Evolutionary conservation across 306 rosid species (phyloP), one percentile per base, ranked within the genome.

Genomic region (Glycyrrhiza uralensis): DNA sequence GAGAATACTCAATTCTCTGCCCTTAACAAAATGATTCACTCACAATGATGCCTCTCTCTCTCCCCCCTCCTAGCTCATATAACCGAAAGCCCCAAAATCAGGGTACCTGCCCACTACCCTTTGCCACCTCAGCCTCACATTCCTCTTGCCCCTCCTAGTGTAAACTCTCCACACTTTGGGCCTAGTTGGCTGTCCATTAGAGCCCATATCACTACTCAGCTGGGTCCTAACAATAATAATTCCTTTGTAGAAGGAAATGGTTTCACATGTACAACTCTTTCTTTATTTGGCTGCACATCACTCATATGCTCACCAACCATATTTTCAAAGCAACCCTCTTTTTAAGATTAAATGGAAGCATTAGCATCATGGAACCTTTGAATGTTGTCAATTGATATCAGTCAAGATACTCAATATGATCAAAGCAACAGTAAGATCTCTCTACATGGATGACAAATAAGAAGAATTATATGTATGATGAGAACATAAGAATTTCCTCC

Each of bases 321-420:
- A 73, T 23, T 56, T 55, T 66, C 49, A 58, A 77, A 65, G 51
- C 58, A 74, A 75, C 49, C 20, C 28, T 59, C 58, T 60, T 70
- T 50, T 50, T 1, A 61, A 45, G 45, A 71, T 41, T 49, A 28
- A 26, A 65, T 57, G 66, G 42, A 50, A 66, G 71, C 52, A 71
- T 24, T 51, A 66, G 64, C 74, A 82, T 35, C 24, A 55, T 70
- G 49, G n/a, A 73, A 46, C 57, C 52, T 54, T 35, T 39, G 12
- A 41, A 39, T 65, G 42, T 12, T 17, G 32, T 36, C 75, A 71
- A 74, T 6, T 56, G 76, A 66, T 66, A 76, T 50, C 33, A 29
- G 36, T 22, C 22, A 50, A 44, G 22, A 70, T 42, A 52, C 62
- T 56, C 19, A 69, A 63, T 14, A 45, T 17, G 38, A 67, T 41